Base-by-base conservation (phyloP, 768 basidiomycete genomes). In the Solioccasus polychromus region DNA sequence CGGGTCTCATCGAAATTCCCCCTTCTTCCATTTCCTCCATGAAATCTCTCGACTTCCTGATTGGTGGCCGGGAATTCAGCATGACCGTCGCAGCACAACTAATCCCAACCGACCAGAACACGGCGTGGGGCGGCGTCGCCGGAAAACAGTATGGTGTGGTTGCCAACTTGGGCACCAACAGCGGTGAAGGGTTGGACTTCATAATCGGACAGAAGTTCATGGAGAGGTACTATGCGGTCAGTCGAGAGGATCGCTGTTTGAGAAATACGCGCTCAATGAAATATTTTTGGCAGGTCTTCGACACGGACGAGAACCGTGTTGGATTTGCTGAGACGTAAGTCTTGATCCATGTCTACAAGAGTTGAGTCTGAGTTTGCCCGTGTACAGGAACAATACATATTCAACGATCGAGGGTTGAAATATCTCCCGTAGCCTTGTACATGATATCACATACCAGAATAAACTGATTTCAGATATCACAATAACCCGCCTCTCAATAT, bases 241-340 rank as follows among this genome's bases (percentile, higher is more conserved):
- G 53, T 34, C n/a, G n/a, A n/a, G n/a, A n/a, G 6, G 3, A n/a
- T 17, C n/a, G 15, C 20, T 18, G 19, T 26, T 24, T 30, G 28
- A n/a, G 22, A 39, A 26, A 14, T 10, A 17, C 23, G 5, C 3
- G 3, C 9, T 35, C 9, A 26, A 6, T 20, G 37, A n/a, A 30
- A 15, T 3, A 1, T 14, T 22, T 29, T 25, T 32, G 35, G 8
- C 22, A 60, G 60, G 50, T 60, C 3, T 61, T 61, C 17, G 58
- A 61, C 35, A 9, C 40, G 17, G 59, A 61, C 15, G 42, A 36
- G 1, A 44, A 48, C 11, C 55, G 47, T 4, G 34, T 59, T 37
- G 59, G 59, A 19, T 58, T 59, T 34, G 63, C 42, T 15, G 35
- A 50, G 44, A 61, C 56, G 59, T 61, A 17, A 52, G 59, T 55